Evolutionary conservation across 192 early-diverging fungal genomes (phyloP).

Genomic region (Backusella psychrophila): DNA sequence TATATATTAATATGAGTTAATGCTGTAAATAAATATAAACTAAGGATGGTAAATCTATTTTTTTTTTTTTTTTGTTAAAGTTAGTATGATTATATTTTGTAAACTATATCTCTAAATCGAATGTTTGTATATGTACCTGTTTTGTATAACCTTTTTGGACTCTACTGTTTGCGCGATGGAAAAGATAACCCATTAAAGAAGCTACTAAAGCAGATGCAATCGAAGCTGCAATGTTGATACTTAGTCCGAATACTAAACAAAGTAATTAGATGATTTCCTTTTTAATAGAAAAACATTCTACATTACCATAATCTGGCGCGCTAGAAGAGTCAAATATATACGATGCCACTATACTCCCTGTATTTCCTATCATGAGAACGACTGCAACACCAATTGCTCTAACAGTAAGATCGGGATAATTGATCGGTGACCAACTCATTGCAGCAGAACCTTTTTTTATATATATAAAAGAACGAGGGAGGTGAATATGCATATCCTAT

Average conservation of each 20-base stretch:
- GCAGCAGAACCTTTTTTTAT: conserved; percentile 10
- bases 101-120: neutral
- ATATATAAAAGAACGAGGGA: neutral
- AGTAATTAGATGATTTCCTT: neutral
- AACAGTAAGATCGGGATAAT: conserved; percentile 16
- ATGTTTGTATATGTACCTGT: neutral
- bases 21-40: neutral
- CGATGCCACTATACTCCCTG: conserved; percentile 25
- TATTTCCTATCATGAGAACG: conserved; percentile 26
- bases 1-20: neutral
- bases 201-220: neutral
- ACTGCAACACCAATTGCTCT: conserved; percentile 22
- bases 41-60: neutral
- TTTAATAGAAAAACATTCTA: neutral
- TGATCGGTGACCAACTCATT: conserved; percentile 23
- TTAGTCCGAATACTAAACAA: neutral
- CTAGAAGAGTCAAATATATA: conserved; percentile 17
- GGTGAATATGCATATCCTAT: neutral
- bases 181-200: neutral
- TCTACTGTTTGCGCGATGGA: neutral
- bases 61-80: neutral
- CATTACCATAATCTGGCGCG: conserved; percentile 22
- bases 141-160: neutral
- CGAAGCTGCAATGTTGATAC: neutral
- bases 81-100: neutral